Conservation (phyloP, 2,329 filamentous ascomycete species). For the Neofusicoccum kwambonambiense region DNA sequence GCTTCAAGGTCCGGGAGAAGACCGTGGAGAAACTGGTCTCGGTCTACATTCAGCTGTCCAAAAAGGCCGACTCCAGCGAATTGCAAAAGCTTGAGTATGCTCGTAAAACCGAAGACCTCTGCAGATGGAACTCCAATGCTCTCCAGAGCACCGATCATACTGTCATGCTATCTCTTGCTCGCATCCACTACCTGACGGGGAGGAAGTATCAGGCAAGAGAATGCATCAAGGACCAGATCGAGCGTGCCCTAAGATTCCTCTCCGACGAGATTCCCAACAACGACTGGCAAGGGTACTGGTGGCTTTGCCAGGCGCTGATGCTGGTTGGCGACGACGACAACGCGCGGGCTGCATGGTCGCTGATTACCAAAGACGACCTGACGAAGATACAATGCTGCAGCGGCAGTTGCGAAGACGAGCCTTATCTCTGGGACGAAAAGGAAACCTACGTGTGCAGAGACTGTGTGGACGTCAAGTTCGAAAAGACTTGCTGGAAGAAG, state of each 20-base stretch:
- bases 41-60: background rate
- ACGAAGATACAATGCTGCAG: background rate
- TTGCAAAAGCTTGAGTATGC: background rate
- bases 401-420: background rate
- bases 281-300: background rate
- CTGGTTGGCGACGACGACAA: background rate
- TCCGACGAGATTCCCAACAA: background rate
- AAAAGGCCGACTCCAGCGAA: background rate
- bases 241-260: background rate
- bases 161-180: too few species aligned
- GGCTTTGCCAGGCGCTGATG: background rate
- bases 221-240: background rate
- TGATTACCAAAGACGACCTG: background rate
- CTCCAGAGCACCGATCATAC: too few species aligned
- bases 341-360: background rate
- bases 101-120: too few species aligned
- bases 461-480: background rate
- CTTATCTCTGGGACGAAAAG: background rate
- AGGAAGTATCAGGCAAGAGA: background rate
- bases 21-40: background rate
- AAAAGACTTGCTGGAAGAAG: background rate
- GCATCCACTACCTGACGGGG: too few species aligned
- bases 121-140: too few species aligned
- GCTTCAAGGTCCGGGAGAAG: background rate
- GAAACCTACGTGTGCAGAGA: background rate